phyloP scores from a whole-genome alignment of 1,139 yeast genomes.

The Meyerozyma smithsonii region DNA sequence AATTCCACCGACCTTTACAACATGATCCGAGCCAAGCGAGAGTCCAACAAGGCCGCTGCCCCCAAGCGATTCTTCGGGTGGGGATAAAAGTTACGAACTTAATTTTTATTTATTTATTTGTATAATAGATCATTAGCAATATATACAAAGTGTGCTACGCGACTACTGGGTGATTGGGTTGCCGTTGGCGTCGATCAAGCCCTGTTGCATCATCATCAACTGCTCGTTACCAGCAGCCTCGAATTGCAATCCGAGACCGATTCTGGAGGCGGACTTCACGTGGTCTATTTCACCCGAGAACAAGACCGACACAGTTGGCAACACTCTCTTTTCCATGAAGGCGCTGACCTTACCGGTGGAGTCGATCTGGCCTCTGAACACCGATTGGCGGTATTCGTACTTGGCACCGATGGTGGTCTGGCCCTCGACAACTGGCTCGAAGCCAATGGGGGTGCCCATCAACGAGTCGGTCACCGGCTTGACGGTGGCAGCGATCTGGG shows the following conservation, averaged over 20 bases:
- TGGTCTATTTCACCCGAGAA: conserved; percentile 94
- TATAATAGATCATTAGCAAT: conserved; percentile 3
- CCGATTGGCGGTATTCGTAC: conserved; percentile 95
- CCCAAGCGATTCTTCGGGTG: neutral
- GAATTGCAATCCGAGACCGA: conserved; percentile 93
- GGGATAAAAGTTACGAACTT: neutral
- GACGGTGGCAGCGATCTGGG: conserved; percentile 75
- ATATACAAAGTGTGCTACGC: conserved; percentile 12
- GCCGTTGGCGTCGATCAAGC: conserved; percentile 73
- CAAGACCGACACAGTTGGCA: conserved; percentile 84
- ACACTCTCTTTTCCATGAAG: conserved; percentile 86
- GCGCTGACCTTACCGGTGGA: conserved; percentile 88
- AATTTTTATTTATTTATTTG: conserved; percentile 2
- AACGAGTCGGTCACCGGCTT: conserved; percentile 77
- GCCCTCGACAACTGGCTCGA: conserved; percentile 83
- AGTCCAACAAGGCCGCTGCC: conserved; percentile 3
- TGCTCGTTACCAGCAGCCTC: conserved; percentile 94
- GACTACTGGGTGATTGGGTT: conserved; percentile 49
- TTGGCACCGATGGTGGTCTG: conserved; percentile 93
- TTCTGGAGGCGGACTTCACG: conserved; percentile 71
- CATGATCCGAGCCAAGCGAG: conserved; percentile 14
- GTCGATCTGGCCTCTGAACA: conserved; percentile 93
- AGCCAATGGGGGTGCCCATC: conserved; percentile 76
- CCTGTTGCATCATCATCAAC: conserved; percentile 71
- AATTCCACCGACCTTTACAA: conserved; percentile 21